These are phyloP conservation scores for Ophiosphaerella herpotricha DNA, from an alignment of 2,329 filamentous ascomycete species.

Conservation along the genomic window DNA sequence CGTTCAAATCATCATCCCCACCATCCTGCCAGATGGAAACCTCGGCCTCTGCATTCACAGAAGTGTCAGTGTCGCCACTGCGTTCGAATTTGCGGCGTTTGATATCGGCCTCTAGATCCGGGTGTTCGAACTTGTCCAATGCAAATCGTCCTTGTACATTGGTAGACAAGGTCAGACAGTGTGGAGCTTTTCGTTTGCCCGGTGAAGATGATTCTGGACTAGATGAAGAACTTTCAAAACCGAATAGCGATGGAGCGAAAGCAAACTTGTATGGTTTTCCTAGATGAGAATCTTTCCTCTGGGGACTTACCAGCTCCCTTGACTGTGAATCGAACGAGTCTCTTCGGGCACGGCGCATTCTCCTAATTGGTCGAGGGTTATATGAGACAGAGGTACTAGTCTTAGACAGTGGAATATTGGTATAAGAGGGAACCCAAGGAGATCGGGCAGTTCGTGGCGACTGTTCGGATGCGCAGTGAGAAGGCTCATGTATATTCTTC, in stretches of 20 bases:
- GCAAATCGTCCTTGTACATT: conserved; percentile 1
- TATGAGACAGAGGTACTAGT: not conserved
- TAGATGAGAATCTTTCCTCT: too few relatives aligned
- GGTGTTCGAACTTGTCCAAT: conserved; percentile 11
- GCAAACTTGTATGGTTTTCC: too few relatives aligned
- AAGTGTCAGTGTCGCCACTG: not conserved
- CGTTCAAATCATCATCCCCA: not conserved
- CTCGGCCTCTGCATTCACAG: not conserved
- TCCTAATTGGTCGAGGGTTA: too few relatives aligned
- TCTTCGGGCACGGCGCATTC: not conserved
- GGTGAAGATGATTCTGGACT: not conserved
- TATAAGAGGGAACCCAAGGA: conserved; percentile 3
- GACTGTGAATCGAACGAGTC: too few relatives aligned
- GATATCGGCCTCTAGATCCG: conserved; percentile 6
- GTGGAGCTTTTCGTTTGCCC: conserved; percentile 7
- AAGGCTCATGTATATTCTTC: not conserved
- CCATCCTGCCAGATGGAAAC: too few relatives aligned
- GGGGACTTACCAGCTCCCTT: too few relatives aligned
- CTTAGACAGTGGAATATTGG: conserved; percentile 2
- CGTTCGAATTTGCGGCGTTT: conserved; percentile 14
- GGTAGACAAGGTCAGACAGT: not conserved
- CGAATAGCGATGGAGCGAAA: too few relatives aligned
- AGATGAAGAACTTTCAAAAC: not conserved
- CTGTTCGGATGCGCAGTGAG: not conserved
- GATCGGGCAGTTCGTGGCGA: not conserved